Conservation (phyloP, 73 alveolate genomes). For the Paramecium octaurelia region DNA sequence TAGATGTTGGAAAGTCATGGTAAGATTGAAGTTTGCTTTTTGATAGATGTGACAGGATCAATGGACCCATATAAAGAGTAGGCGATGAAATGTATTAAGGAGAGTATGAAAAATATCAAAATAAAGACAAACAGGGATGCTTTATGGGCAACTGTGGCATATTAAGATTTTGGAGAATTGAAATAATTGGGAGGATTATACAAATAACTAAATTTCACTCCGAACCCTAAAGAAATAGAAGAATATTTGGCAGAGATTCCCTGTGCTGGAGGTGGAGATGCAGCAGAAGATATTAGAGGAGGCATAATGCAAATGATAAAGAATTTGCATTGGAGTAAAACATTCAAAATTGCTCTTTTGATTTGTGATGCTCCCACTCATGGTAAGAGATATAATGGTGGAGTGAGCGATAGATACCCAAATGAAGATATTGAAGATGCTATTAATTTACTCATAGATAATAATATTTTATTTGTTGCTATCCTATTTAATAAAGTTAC, state of each 20-base stretch:
- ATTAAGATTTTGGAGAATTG: slow-evolving; percentile 22
- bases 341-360: background rate
- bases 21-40: slow-evolving; percentile 25
- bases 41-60: background rate
- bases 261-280: slow-evolving; percentile 28
- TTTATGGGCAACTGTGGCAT: slow-evolving; percentile 50
- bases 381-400: slow-evolving; percentile 32
- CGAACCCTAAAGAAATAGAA: background rate
- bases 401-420: background rate
- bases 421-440: slow-evolving; percentile 49
- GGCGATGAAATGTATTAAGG: background rate
- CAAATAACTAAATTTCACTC: background rate
- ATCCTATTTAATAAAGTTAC: background rate
- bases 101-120: slow-evolving; percentile 6
- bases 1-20: slow-evolving; percentile 42
- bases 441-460: background rate
- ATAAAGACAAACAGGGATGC: slow-evolving; percentile 34
- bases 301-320: slow-evolving; percentile 1
- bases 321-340: slow-evolving; percentile 65
- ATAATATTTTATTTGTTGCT: background rate
- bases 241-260: background rate
- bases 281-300: slow-evolving; percentile 39
- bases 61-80: slow-evolving; percentile 43
- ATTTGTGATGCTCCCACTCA: slow-evolving; percentile 54
- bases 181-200: background rate